Conservation (phyloP, 2,329 filamentous ascomycete species). For the Ilyonectria sp. region DNA sequence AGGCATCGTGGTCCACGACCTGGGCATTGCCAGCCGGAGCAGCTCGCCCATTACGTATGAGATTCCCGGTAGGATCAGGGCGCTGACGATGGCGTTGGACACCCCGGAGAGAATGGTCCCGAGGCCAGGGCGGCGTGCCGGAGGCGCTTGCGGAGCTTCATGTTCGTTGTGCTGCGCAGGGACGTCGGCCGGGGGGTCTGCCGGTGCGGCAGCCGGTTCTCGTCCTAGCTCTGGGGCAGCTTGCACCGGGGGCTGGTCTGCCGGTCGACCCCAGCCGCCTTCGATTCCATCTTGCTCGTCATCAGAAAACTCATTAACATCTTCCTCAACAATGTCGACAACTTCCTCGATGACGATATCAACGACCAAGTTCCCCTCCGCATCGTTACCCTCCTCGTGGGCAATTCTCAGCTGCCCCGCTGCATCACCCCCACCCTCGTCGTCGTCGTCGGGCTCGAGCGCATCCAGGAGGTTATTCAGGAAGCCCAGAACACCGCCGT, state of each 20-base stretch:
- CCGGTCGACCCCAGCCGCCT: slow-evolving; percentile 34
- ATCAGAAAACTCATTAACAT: slow-evolving; percentile 57
- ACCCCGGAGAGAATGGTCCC: slow-evolving; percentile 59
- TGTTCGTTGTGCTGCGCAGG: slow-evolving; percentile 44
- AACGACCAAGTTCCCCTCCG: slow-evolving; percentile 50
- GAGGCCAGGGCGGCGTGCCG: slow-evolving; percentile 52
- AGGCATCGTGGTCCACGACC: slow-evolving; percentile 71
- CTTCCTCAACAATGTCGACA: slow-evolving; percentile 41
- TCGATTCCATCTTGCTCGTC: slow-evolving; percentile 57
- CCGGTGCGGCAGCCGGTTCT: slow-evolving; percentile 15
- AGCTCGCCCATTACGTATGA: slow-evolving; percentile 85
- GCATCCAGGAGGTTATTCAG: slow-evolving; percentile 56
- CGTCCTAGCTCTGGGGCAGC: slow-evolving; percentile 19
- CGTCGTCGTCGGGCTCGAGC: slow-evolving; percentile 53
- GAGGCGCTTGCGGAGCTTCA: slow-evolving; percentile 54
- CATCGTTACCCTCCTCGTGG: slow-evolving; percentile 39
- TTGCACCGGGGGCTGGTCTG: slow-evolving; percentile 8
- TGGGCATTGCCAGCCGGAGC: slow-evolving; percentile 78
- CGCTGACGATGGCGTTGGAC: slow-evolving; percentile 66
- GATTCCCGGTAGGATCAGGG: slow-evolving; percentile 84
- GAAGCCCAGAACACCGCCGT: slow-evolving; percentile 54
- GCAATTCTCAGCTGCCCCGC: slow-evolving; percentile 36
- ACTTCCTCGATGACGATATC: slow-evolving; percentile 54
- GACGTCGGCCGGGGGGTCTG: slow-evolving; percentile 10
- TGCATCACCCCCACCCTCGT: slow-evolving; percentile 39